Base-by-base conservation (phyloP, 192 early-diverging fungal genomes). In the Diversispora epigaea region DNA sequence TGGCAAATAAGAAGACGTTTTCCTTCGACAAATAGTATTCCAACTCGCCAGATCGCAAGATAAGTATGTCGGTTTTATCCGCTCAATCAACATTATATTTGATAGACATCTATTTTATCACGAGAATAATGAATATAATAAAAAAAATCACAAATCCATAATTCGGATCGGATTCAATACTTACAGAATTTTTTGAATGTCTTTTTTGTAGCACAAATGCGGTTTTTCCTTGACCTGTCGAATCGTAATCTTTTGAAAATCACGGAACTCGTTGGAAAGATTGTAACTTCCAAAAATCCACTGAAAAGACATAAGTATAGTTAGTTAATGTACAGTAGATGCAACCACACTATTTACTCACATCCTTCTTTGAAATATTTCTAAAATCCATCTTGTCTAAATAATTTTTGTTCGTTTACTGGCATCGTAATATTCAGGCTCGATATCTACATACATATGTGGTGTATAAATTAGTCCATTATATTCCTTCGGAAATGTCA, bases 361-460 rank as follows among this genome's bases (percentile, higher is more conserved):
- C 65, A 46, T 67, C 44, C 65, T 67, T 67, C 15, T 67, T 67
- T 67, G 65, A 67, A 67, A 1, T 45, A 67, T 67, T 25, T 67
- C 65, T 67, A 67, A 67, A 67, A 67, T 67, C 65, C 44, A 67
- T 67, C 65, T 67, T 67, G 65, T 67, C 65, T 68, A 68, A 52
- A 68, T 49, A 68, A 68, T 49, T 50, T 68, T 68, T 68, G 47
- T 50, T 68, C 66, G 66, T 68, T 68, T 68, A 44, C 8, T 68
- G 21, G 21, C 66, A 68, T 68, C 44, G 66, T 68, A 68, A 68
- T 52, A 68, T 68, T 50, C 44, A 50, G 66, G 17, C 46, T 68
- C 66, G 46, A 39, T 25, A 68, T 49, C 66, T 68, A 46, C 45
- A 68, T 68, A 49, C 17, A n/a, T 46, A 49, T 68, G 45, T 25